Evolutionary conservation across 83 land plant genomes (phyloP).

Genomic region (Isoetes engelmannii): DNA sequence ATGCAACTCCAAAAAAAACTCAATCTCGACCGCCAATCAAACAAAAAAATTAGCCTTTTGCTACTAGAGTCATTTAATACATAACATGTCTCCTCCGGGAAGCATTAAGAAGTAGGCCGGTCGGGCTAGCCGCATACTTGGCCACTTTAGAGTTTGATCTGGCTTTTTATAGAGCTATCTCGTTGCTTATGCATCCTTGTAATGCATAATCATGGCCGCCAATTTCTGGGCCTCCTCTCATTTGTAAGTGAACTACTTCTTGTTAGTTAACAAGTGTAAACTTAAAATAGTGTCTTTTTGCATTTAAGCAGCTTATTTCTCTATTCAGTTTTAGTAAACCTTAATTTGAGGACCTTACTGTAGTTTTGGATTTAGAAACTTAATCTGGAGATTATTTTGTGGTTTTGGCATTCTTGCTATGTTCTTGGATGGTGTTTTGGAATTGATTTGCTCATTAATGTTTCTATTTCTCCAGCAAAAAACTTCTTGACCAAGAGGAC

Average conservation of each 20-base stretch:
- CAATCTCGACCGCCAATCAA: too few relatives aligned
- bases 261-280: background rate
- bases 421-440: too few relatives aligned
- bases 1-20: too few relatives aligned
- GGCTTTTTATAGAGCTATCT: too few relatives aligned
- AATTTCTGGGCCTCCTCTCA: conserved; percentile 40
- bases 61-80: too few relatives aligned
- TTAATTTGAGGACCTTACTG: background rate
- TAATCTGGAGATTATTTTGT: background rate
- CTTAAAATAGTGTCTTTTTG: background rate
- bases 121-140: too few relatives aligned
- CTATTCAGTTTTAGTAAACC: background rate
- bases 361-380: background rate
- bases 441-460: background rate
- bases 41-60: too few relatives aligned
- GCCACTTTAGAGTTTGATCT: too few relatives aligned
- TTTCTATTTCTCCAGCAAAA: conserved; percentile 29
- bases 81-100: too few relatives aligned
- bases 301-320: background rate
- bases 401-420: too few relatives aligned
- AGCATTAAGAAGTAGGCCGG: too few relatives aligned
- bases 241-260: conserved; percentile 11
- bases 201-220: conserved; percentile 20
- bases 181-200: too few relatives aligned
- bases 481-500: conserved; percentile 39